Evolutionary conservation across 2,329 filamentous ascomycete genomes (phyloP).

Genomic region (Diaporthe australafricana): DNA sequence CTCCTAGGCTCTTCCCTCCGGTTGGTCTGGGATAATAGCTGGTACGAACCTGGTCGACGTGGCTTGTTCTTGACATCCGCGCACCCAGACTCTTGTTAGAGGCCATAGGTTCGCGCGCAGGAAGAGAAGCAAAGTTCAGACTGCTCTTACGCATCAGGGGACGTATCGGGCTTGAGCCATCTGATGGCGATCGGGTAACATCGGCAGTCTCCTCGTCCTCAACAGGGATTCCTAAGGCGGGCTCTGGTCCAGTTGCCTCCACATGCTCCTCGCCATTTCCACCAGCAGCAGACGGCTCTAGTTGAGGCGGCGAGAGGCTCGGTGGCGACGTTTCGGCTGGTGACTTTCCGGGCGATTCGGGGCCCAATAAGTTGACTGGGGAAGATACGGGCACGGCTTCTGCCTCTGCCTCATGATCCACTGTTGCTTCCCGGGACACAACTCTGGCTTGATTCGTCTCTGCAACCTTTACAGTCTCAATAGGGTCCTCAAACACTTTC

Average conservation of each 20-base stretch:
- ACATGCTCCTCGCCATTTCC: conserved; percentile 36
- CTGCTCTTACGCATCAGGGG: conserved; percentile 91
- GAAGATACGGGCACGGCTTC: conserved; percentile 38
- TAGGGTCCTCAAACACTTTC: conserved; percentile 52
- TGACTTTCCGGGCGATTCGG: conserved; percentile 29
- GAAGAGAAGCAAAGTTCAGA: conserved; percentile 91
- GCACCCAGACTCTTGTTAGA: conserved; percentile 85
- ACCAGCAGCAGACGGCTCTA: background rate
- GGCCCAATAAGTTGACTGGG: conserved; percentile 34
- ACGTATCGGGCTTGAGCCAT: conserved; percentile 79
- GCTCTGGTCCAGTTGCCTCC: conserved; percentile 37
- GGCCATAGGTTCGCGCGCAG: conserved; percentile 87
- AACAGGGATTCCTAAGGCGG: background rate
- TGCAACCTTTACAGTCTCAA: conserved; percentile 39
- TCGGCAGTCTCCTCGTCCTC: conserved; percentile 51
- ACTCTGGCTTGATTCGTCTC: background rate
- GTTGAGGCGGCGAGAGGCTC: conserved; percentile 1
- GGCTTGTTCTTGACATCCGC: conserved; percentile 79
- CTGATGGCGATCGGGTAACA: conserved; percentile 71
- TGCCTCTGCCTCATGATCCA: conserved; percentile 18
- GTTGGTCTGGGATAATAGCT: conserved; percentile 82
- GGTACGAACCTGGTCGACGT: conserved; percentile 77
- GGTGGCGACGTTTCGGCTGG: conserved; percentile 35
- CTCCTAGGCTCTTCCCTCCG: conserved; percentile 77
- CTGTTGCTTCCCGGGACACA: conserved; percentile 33